Evolutionary conservation across 2,329 filamentous ascomycete species (phyloP), one percentile per base, ranked within the genome.

Genomic region (Microcera coccophila): DNA sequence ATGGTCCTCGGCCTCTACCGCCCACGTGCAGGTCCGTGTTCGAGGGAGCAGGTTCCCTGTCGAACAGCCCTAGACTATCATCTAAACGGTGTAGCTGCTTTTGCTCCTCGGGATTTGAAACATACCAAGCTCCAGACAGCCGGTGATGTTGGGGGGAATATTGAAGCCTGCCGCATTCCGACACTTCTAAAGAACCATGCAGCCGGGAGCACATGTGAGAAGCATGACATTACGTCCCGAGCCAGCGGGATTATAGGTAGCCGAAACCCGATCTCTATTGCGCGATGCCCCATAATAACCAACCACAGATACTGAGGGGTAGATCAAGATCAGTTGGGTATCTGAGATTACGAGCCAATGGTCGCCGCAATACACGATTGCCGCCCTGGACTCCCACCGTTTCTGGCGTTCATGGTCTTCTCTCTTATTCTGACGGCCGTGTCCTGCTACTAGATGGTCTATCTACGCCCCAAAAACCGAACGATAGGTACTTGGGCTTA

Each of bases 311-410:
- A 14, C 14, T 28, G n/a, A 32, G 29, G 29, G 29, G 29, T n/a
- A 8, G 29, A 32, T 32, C 29, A 8, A 32, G 29, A 32, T 16
- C 29, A 32, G 9, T 32, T 15, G 12, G 29, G 11, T 32, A n/a
- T n/a, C n/a, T 10, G 15, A 15, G n/a, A 8, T 32, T n/a, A 26
- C 29, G 5, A 16, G 7, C 15, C 29, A 32, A 26, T 28, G 16
- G 17, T 5, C 36, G 20, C 36, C 36, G 22, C 31, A 42, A 26
- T 41, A 18, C 31, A 22, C 36, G 22, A 26, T 36, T 26, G 40
- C 32, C 39, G 32, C 31, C 36, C 36, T 52, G 34, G 50, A 48
- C 36, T 49, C 37, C 38, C 41, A 45, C 39, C 28, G 42, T 52
- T 45, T 39, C 39, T 29, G 40, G 40, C 38, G 38, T 26, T 33